phyloP scores from a whole-genome alignment of 139 green algal genomes.

The Haematococcus sp. region DNA sequence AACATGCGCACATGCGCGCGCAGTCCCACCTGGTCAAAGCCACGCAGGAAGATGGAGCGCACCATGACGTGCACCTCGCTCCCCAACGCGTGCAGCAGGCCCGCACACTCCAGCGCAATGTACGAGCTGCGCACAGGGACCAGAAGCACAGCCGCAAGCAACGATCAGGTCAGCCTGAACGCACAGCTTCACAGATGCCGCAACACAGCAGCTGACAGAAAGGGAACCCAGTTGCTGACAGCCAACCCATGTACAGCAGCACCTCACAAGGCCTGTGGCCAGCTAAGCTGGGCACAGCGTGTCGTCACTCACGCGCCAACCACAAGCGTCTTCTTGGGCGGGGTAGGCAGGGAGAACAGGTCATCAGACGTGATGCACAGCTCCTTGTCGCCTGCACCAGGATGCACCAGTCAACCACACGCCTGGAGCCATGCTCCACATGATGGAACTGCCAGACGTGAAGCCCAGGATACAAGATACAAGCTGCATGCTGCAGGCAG shows the following conservation, averaged over 20 bases:
- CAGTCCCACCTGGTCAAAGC: conserved; percentile 24
- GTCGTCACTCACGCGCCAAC: conserved; percentile 63
- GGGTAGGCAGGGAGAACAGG: conserved; percentile 61
- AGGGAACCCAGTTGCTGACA: too few species aligned
- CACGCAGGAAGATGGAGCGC: conserved; percentile 36
- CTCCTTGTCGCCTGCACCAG: conserved; percentile 53
- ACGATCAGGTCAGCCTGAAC: too few species aligned
- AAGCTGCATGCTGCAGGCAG: background rate
- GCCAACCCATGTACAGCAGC: too few species aligned
- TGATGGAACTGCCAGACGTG: too few species aligned
- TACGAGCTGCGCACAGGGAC: conserved; percentile 66
- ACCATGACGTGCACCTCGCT: conserved; percentile 74
- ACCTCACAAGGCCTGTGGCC: too few species aligned
- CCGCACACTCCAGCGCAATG: conserved; percentile 89
- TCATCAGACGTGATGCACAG: conserved; percentile 85
- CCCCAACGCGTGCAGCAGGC: conserved; percentile 84
- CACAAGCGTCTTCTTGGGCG: conserved; percentile 59
- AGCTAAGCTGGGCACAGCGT: too few species aligned
- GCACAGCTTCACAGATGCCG: too few species aligned
- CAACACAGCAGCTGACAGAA: too few species aligned
- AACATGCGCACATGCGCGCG: too few species aligned
- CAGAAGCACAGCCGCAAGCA: too few species aligned
- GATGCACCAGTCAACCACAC: background rate
- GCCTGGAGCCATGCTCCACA: too few species aligned
- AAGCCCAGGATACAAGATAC: too few species aligned